phyloP scores from a whole-genome alignment of 345 rosid species.

The Gynandropsis gynandra region DNA sequence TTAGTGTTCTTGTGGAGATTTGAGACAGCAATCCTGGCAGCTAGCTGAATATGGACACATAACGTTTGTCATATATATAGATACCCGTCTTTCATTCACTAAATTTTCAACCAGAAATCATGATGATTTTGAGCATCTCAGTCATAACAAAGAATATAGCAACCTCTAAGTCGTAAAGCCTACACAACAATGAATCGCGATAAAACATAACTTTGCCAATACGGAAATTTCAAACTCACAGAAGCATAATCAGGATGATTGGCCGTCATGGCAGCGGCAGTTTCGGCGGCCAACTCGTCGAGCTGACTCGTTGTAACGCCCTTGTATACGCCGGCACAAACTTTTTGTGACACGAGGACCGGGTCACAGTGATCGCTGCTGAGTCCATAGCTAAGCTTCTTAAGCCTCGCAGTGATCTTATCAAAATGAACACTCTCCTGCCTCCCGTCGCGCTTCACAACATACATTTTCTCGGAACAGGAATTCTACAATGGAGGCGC shows the following conservation, averaged over 20 bases:
- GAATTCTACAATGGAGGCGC: not conserved
- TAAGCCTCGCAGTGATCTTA: slow-evolving; percentile 88
- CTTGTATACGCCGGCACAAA: slow-evolving; percentile 96
- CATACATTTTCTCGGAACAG: slow-evolving; percentile 47
- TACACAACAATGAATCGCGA: too few relatives aligned
- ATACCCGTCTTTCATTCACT: too few relatives aligned
- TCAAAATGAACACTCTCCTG: slow-evolving; percentile 90
- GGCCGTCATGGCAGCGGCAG: slow-evolving; percentile 92
- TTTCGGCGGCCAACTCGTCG: slow-evolving; percentile 95
- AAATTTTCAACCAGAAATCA: not conserved
- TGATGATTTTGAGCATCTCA: too few relatives aligned
- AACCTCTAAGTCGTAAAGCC: too few relatives aligned
- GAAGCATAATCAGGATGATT: slow-evolving; percentile 97
- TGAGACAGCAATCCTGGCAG: slow-evolving; percentile 70
- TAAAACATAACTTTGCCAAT: too few relatives aligned
- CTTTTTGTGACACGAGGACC: slow-evolving; percentile 92
- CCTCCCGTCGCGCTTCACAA: slow-evolving; percentile 85
- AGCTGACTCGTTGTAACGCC: slow-evolving; percentile 97
- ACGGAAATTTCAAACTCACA: slow-evolving; percentile 34
- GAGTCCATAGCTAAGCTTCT: slow-evolving; percentile 91
- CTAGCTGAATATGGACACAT: slow-evolving; percentile 51
- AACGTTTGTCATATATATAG: not conserved
- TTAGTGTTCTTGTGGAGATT: slow-evolving; percentile 67
- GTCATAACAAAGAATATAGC: too few relatives aligned
- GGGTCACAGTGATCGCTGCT: slow-evolving; percentile 91